A percentile compares a stretch with the other conserved stretches of the same genome.
Conservation (phyloP, 208 protist genomes). For the Leishmania braziliensis region DNA sequence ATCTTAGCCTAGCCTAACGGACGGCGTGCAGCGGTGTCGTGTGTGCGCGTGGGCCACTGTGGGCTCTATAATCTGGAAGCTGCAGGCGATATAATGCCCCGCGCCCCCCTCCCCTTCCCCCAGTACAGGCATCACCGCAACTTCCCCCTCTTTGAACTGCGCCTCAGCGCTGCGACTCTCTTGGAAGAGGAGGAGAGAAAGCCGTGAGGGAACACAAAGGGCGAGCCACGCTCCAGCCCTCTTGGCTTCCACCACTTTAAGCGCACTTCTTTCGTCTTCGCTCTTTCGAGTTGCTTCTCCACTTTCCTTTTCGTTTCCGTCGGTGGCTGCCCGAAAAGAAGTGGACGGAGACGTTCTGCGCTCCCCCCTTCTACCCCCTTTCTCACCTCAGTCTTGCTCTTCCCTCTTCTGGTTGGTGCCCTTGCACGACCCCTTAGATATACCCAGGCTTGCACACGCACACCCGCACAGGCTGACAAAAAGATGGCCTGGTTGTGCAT, state of each 20-base stretch:
- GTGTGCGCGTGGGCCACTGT: not conserved
- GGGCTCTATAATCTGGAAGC: not conserved
- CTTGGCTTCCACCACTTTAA: not conserved
- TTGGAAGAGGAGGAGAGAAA: no score
- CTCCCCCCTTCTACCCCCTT: not conserved
- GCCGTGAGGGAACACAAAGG: no score
- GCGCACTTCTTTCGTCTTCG: slow-evolving; percentile 1
- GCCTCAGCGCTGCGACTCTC: no score
- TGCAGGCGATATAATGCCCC: not conserved
- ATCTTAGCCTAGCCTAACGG: not conserved
- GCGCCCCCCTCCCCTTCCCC: not conserved
- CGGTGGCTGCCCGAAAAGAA: not conserved
- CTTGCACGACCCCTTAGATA: not conserved
- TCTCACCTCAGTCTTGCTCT: not conserved
- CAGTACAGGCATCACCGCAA: not conserved
- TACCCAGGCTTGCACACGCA: not conserved
- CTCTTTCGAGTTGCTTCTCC: not conserved
- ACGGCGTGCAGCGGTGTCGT: not conserved
- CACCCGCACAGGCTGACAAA: not conserved
- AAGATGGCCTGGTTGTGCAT: not conserved
- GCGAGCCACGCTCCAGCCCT: no score
- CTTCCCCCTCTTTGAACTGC: not conserved
- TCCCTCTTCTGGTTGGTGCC: not conserved
- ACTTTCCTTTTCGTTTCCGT: not conserved
- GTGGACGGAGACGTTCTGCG: not conserved